Evolutionary conservation across 2,329 filamentous ascomycete species (phyloP), one percentile per base, ranked within the genome.

Genomic region (Paradendryphiella salina): DNA sequence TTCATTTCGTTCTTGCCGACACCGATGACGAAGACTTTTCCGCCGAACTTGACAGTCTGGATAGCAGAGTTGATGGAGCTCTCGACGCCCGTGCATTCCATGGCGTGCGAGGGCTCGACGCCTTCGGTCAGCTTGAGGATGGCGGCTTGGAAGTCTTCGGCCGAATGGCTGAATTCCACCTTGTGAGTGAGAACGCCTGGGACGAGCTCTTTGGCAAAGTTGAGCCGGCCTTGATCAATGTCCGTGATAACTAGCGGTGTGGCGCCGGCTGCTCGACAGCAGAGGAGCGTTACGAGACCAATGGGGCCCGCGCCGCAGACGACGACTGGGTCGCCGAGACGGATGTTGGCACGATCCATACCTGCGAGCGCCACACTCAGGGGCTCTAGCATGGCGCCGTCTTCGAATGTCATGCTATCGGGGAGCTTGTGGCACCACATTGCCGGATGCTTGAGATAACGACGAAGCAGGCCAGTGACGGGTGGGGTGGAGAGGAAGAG

Each of bases 361-460:
- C 89, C 91, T 2, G 93, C 92, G 32, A 97, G 81, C 3, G 91
- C 90, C 4, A 97, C 94, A 61, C 85, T 89, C 43, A 97, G 81
- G 1, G 93, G 93, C 78, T 97, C 94, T 35, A 97, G 79, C 76
- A 96, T 81, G 11, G 92, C 88, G 45, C 93, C 94, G 69, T 96
- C 85, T 77, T 97, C 93, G 70, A 85, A 97, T 47, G 85, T 88
- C 88, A 97, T 92, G 59, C 63, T 74, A 74, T 89, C 79, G 39
- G 89, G 90, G 63, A 97, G 94, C 80, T 96, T 96, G 80, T 96
- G 90, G 77, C 93, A 96, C 91, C 92, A 96, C 41, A 88, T 81
- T 15, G 92, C 91, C 2, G 90, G 92, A 78, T 96, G 93, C 78
- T 93, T 96, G 77, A 96, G 89, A 73, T 96, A 96, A 73, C 93